Evolutionary conservation across 2,329 filamentous ascomycete species (phyloP), one percentile per base, ranked within the genome.

Genomic region (Neoarthrinium moseri): DNA sequence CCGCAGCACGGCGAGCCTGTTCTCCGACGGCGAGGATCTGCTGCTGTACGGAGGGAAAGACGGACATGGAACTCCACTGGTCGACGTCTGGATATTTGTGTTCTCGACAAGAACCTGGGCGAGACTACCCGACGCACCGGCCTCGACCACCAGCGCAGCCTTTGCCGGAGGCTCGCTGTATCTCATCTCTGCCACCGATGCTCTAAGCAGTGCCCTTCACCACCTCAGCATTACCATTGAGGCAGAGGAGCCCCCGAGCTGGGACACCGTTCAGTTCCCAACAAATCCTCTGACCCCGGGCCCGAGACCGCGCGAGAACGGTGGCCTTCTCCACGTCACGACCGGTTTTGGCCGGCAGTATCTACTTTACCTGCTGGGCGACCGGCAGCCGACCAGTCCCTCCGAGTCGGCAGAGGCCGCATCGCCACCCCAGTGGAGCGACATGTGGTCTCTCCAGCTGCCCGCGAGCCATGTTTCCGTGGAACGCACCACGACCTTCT

Each of bases 391-490:
- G 8, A 20, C 17, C 5, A 43, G 12, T 5, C 56, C 45, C 6
- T 13, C 33, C 6, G 39, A 45, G 20, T 49, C 49, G 11, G 34
- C 45, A 27, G 50, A 52, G 15, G 47, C 56, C 6, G 57, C 50
- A 5, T 44, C 52, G 3, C 45, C 54, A 5, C 51, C 55, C 7
- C 59, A 61, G 37, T 65, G 64, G 34, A 57, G 53, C 37, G 77
- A 79, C 48, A 66, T 80, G 4, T 80, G 75, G 75, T 67, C 73
- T 1, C 67, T 79, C 46, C 77, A 80, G 55, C 61, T 81, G 4
- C 69, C 72, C 3, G 65, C 75, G 0, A 56, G 56, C 37, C 47
- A 58, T 24, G 22, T 55, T 10, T 50, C 53, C 33, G 34, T 51
- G 21, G 52, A 56, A 27, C 32, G 54, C 15, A 52, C 56, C 8